A percentile compares a stretch with the other conserved stretches of the same genome.
Evolutionary conservation across 2,329 filamentous ascomycete genomes (phyloP).

Genomic region (Aspergillus sclerotialis): DNA sequence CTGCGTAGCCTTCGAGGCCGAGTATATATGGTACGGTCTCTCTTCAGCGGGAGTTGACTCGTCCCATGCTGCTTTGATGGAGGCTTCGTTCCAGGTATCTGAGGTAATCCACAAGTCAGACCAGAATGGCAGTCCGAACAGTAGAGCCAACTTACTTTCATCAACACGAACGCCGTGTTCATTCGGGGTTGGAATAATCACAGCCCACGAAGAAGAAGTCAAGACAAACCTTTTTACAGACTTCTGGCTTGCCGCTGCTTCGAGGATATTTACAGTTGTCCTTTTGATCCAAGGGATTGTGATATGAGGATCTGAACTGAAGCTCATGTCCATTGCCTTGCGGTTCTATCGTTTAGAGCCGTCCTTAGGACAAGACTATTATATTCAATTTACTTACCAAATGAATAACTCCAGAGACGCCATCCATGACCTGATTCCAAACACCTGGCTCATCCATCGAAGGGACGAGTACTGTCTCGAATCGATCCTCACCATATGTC

Average conservation of each 20-base stretch:
- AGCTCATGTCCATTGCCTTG: constrained; percentile 15
- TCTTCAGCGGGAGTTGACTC: neutral
- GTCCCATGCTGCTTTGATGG: constrained; percentile 5
- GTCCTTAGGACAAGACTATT: neutral
- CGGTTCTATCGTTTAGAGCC: neutral
- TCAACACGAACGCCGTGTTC: constrained; percentile 4
- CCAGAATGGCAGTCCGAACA: constrained; percentile 25
- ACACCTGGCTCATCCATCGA: constrained; percentile 31
- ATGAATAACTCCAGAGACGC: constrained; percentile 20
- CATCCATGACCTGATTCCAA: constrained; percentile 36
- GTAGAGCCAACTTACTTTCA: constrained; percentile 26
- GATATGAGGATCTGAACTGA: constrained; percentile 34
- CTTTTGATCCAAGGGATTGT: constrained; percentile 31
- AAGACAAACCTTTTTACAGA: constrained; percentile 12
- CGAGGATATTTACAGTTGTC: constrained; percentile 8
- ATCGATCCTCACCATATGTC: constrained; percentile 19
- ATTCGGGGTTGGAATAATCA: constrained; percentile 1
- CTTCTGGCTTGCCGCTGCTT: constrained; percentile 3
- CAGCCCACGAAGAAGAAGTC: constrained; percentile 12
- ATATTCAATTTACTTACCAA: constrained; percentile 6
- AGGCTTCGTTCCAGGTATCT: constrained; percentile 6
- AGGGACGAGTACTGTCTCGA: constrained; percentile 34
- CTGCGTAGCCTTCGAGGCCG: constrained; percentile 40
- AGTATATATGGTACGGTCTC: constrained; percentile 8
- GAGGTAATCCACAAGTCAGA: constrained; percentile 26